These are phyloP conservation scores for Noccaea caerulescens DNA, from an alignment of 345 rosid genomes.

Conservation along the genomic window DNA sequence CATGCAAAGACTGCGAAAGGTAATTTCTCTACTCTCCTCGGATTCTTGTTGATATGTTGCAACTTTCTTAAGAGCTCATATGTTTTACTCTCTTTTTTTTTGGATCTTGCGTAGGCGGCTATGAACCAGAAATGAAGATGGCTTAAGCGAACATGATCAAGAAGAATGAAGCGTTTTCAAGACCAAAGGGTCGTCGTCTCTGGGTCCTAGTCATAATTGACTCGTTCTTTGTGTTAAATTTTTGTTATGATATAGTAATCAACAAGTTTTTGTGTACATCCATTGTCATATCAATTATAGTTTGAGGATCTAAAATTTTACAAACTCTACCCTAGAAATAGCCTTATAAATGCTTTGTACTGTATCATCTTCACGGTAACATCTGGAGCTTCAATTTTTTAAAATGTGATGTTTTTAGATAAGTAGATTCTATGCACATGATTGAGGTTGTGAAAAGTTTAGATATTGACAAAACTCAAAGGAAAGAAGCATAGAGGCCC, in stretches of 20 bases:
- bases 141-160: slow-evolving; percentile 16
- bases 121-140: slow-evolving; percentile 41
- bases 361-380: neutral
- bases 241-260: neutral
- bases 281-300: slow-evolving; percentile 8
- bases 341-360: neutral
- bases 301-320: neutral
- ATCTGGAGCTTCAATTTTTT: neutral
- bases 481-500: neutral
- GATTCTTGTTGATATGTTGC: slow-evolving; percentile 2
- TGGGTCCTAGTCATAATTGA: neutral
- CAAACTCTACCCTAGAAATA: neutral
- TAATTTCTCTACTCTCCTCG: slow-evolving; percentile 22
- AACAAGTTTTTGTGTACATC: slow-evolving; percentile 12
- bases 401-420: neutral
- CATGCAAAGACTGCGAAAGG: slow-evolving; percentile 68
- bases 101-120: slow-evolving; percentile 34
- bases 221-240: neutral
- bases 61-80: neutral
- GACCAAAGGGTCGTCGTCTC: slow-evolving; percentile 23
- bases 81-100: neutral
- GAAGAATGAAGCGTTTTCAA: slow-evolving; percentile 6
- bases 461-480: neutral
- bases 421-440: neutral
- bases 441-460: too few species aligned